Conservation (phyloP, 768 basidiomycete genomes). For the Agaricus subrufescens region DNA sequence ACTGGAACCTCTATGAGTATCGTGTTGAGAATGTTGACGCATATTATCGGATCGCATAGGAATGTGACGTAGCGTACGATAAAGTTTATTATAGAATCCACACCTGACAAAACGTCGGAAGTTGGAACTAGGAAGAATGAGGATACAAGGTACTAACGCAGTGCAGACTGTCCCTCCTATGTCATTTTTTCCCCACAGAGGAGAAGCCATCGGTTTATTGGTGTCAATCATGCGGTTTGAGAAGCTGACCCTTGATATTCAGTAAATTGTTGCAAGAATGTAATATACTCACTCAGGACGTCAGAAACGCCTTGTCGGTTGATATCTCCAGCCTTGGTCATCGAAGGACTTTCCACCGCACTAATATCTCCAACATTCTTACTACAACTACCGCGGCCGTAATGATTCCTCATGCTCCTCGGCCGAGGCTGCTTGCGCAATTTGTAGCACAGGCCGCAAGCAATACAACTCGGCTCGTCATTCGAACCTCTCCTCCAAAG, state of each 20-base stretch:
- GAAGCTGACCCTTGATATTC: constrained; percentile 13
- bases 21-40: constrained; percentile 80
- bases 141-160: constrained; percentile 51
- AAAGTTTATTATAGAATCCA: constrained; percentile 81
- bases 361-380: no score
- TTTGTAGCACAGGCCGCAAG: constrained; percentile 85
- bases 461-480: constrained; percentile 87
- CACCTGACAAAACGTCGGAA: constrained; percentile 41
- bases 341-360: no score
- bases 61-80: constrained; percentile 81
- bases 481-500: constrained; percentile 84
- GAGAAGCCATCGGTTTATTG: constrained; percentile 85
- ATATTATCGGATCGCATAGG: constrained; percentile 92
- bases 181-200: constrained; percentile 87
- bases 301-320: constrained; percentile 70
- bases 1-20: constrained; percentile 53
- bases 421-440: constrained; percentile 87
- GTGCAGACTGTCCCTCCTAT: constrained; percentile 91
- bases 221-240: constrained; percentile 72
- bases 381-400: constrained; percentile 28
- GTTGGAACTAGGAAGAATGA: background rate
- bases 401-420: constrained; percentile 78
- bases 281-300: constrained; percentile 57
- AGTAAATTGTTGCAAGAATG: no score
- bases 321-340: constrained; percentile 43